A percentile compares a stretch with the other conserved stretches of the same genome.
Conservation (phyloP, 352 stramenopile species). For the Aphanomyces cochlioides region DNA sequence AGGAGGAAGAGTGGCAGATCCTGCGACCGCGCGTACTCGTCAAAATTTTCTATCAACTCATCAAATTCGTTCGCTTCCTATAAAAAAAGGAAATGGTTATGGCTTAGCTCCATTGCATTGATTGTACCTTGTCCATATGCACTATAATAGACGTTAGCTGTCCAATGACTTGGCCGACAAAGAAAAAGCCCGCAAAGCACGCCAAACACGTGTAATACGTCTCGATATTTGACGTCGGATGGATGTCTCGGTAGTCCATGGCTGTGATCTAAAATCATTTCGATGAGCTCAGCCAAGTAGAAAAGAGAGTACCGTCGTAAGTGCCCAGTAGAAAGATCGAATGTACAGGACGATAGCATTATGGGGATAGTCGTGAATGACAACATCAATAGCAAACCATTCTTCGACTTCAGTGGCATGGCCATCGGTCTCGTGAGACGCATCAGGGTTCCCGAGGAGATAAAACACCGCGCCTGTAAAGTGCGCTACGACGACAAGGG, state of each 20-base stretch:
- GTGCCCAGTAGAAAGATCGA: slow-evolving; percentile 69
- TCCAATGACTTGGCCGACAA: slow-evolving; percentile 72
- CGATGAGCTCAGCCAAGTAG: slow-evolving; percentile 17
- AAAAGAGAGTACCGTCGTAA: slow-evolving; percentile 49
- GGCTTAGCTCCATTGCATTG: too few species aligned
- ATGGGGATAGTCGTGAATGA: slow-evolving; percentile 60
- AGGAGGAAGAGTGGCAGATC: slow-evolving; percentile 51
- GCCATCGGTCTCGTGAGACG: slow-evolving; percentile 26
- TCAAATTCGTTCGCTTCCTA: slow-evolving; percentile 65
- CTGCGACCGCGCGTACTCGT: slow-evolving; percentile 67
- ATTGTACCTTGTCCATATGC: slow-evolving; percentile 51
- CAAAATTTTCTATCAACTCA: slow-evolving; percentile 57
- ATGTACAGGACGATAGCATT: slow-evolving; percentile 54
- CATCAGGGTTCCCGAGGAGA: slow-evolving; percentile 42
- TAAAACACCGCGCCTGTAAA: slow-evolving; percentile 67
- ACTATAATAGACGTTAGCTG: slow-evolving; percentile 74
- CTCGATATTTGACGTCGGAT: slow-evolving; percentile 49
- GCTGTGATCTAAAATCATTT: slow-evolving; percentile 45
- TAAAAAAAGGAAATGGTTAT: too few species aligned
- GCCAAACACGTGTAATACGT: slow-evolving; percentile 64
- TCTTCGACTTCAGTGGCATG: slow-evolving; percentile 6
- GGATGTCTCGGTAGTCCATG: slow-evolving; percentile 65
- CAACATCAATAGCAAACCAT: slow-evolving; percentile 70
- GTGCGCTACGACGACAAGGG: slow-evolving; percentile 59
- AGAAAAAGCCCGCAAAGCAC: slow-evolving; percentile 70